phyloP scores from a whole-genome alignment of 805 yeast species.

The Candida oleophila region DNA sequence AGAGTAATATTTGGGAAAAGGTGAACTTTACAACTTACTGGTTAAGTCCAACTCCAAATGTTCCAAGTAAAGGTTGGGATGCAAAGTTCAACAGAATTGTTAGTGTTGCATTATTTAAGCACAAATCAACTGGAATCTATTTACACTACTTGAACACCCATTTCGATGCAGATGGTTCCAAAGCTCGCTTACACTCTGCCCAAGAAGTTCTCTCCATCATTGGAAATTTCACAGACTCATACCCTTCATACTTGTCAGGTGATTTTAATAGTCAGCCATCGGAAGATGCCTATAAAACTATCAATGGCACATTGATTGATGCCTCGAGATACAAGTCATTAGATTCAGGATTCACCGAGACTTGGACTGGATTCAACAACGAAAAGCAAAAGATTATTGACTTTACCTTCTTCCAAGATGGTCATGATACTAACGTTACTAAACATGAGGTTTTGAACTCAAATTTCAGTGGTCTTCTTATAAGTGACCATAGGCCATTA shows the following conservation, averaged over 20 bases:
- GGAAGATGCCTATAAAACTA: constrained; percentile 10
- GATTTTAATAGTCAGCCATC: constrained; percentile 15
- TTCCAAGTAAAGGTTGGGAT: constrained; percentile 8
- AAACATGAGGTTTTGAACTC: constrained; percentile 2
- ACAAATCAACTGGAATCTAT: constrained; percentile 6
- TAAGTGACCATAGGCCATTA: constrained; percentile 3
- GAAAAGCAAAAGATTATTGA: constrained; percentile 5
- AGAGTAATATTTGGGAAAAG: background rate
- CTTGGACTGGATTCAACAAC: constrained; percentile 2
- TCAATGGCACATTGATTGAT: constrained; percentile 7
- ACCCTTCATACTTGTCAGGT: constrained; percentile 8
- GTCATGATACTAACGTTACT: background rate
- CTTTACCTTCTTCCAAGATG: constrained; percentile 6
- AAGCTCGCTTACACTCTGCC: constrained; percentile 13
- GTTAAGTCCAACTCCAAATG: constrained; percentile 9
- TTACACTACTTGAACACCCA: constrained; percentile 14
- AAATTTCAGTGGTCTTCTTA: constrained; percentile 1
- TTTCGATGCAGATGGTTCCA: constrained; percentile 8
- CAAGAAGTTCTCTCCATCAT: constrained; percentile 5
- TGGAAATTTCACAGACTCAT: constrained; percentile 4
- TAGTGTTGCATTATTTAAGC: constrained; percentile 10
- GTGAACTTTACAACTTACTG: constrained; percentile 7
- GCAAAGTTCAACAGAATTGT: constrained; percentile 13
- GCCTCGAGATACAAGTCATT: constrained; percentile 2
- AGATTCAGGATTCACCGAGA: background rate